Base-by-base conservation (phyloP, 805 yeast species). In the Starmerella floris region DNA sequence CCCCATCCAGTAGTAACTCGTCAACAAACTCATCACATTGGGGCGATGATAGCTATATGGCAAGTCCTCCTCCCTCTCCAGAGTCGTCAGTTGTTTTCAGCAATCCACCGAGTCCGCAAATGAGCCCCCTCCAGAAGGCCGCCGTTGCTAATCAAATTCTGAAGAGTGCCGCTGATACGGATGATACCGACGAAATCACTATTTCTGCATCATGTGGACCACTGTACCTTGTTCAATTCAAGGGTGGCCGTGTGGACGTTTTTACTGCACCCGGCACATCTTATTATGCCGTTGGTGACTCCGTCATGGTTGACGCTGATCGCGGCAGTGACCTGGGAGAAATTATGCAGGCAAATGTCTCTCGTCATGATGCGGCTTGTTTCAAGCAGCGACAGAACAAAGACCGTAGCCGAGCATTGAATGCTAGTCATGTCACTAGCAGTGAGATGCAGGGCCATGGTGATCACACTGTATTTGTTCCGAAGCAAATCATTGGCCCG, bases 231-330 rank as follows among this genome's bases (percentile, higher is more conserved):
- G 81, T 83, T 33, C 76, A 77, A 42, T 84, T 84, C 64, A 84
- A 85, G 58, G 75, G 79, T 23, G 83, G 84, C 8, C 67, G 95
- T 34, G 62, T 78, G 42, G 95, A 84, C 59, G 83, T 83, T 8
- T 83, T 80, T 54, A 75, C 73, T 55, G 61, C 77, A 19, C 76
- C 83, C 2, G 64, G 60, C 13, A 51, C 54, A 23, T 52, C 67
- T 10, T 56, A 59, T 20, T 52, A 60, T 23, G 53, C 50, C 26
- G 60, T 66, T 4, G 81, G 81, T 20, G 85, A 79, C 55, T 66
- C 79, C 54, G 88, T 83, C 15, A 73, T 81, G 54, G 93, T 81
- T 16, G 88, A 82, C 55, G 93, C 91, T 1, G 93, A 82, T 55
- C 65, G 93, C 27, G 93, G 93, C 30, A 63, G 74, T 30, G 93